A percentile compares a stretch with the other conserved stretches of the same genome.
Conservation (phyloP, 2,329 filamentous ascomycete genomes). For the Botrytis tulipae region DNA sequence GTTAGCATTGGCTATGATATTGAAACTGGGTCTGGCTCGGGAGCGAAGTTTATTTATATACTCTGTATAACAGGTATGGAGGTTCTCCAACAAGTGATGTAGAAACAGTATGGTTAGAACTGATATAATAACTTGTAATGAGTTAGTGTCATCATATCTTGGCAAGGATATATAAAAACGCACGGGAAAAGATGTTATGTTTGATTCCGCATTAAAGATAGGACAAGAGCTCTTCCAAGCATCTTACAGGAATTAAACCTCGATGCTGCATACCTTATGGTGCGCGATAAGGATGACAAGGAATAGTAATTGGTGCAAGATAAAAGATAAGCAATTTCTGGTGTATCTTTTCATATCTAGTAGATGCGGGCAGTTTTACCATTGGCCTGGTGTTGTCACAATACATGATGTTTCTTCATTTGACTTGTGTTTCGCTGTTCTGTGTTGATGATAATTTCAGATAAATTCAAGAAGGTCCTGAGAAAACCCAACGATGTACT, state of each 20-base stretch:
- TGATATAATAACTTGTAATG: background rate
- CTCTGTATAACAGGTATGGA: background rate
- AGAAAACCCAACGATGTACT: background rate
- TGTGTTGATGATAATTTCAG: background rate
- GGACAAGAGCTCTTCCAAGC: background rate
- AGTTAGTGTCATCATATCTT: background rate
- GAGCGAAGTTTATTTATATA: background rate
- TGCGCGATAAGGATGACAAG: constrained; percentile 1
- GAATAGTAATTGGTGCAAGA: background rate
- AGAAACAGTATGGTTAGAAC: background rate
- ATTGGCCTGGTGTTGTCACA: background rate
- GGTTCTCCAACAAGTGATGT: background rate
- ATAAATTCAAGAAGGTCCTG: background rate
- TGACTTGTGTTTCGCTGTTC: background rate
- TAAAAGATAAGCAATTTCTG: constrained; percentile 3
- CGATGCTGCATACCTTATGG: background rate
- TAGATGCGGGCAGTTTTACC: background rate
- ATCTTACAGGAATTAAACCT: background rate
- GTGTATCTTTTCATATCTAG: background rate
- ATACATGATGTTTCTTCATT: background rate
- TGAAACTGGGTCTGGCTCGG: background rate
- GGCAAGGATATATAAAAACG: background rate
- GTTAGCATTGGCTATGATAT: background rate
- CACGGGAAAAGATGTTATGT: background rate
- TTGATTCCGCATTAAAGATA: background rate